A percentile compares a stretch with the other conserved stretches of the same genome.
phyloP scores from a whole-genome alignment of 306 rosid genomes.

The Macrotyloma uniflorum region DNA sequence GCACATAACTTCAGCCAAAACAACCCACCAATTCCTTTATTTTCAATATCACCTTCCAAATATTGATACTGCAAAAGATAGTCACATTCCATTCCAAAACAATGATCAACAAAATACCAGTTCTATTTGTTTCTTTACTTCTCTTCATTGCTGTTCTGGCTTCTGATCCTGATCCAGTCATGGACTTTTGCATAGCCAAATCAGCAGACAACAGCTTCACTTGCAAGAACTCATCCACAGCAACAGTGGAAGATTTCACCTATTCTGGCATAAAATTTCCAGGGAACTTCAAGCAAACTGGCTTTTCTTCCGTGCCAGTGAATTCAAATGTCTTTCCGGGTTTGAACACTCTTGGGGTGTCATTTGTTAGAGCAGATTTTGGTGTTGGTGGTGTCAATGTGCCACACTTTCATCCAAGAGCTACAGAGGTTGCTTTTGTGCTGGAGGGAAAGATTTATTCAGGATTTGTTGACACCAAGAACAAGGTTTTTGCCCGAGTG shows the following conservation, averaged over 20 bases:
- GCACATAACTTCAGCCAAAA: not conserved
- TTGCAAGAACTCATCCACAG: conserved; percentile 80
- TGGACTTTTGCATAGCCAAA: conserved; percentile 75
- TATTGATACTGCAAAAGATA: conserved; percentile 6
- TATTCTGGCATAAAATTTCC: conserved; percentile 69
- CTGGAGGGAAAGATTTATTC: conserved; percentile 77
- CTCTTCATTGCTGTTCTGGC: conserved; percentile 44
- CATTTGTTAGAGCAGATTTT: conserved; percentile 82
- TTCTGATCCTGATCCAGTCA: conserved; percentile 91
- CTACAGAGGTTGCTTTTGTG: conserved; percentile 81
- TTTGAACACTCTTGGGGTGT: conserved; percentile 89
- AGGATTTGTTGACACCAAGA: conserved; percentile 78
- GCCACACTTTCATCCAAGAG: conserved; percentile 92
- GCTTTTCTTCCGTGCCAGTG: conserved; percentile 63
- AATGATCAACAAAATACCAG: conserved; percentile 38
- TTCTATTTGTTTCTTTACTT: conserved; percentile 43
- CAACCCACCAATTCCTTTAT: not conserved
- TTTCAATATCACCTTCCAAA: conserved; percentile 24
- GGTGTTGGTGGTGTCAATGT: conserved; percentile 76
- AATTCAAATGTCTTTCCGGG: conserved; percentile 80
- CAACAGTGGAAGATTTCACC: conserved; percentile 71
- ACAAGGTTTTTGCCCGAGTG: conserved; percentile 74
- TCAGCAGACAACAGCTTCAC: conserved; percentile 33
- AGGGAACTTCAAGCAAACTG: conserved; percentile 65
- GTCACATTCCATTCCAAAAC: conserved; percentile 29